Conservation (phyloP, 2,329 filamentous ascomycete species). For the Bipolaris zeicola region DNA sequence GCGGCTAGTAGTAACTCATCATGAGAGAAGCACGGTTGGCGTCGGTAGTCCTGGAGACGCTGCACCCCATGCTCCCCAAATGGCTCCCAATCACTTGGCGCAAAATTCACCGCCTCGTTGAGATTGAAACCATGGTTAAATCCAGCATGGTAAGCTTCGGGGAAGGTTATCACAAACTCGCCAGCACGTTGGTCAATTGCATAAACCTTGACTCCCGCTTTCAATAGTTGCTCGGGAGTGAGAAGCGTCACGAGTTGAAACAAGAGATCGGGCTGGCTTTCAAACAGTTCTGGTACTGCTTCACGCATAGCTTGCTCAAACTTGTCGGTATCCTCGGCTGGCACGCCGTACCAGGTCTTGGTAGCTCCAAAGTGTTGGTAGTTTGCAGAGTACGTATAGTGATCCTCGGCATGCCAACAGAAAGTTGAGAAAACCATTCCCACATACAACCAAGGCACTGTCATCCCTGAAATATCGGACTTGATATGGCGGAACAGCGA, state of each 20-base stretch:
- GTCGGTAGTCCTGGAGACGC: conserved; percentile 81
- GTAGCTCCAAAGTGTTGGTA: conserved; percentile 98
- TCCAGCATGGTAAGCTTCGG: conserved; percentile 94
- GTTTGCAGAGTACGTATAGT: conserved; percentile 96
- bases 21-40: conserved; percentile 96
- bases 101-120: conserved; percentile 98
- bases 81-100: conserved; percentile 92
- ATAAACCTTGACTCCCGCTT: conserved; percentile 90
- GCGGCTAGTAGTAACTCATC: conserved; percentile 94
- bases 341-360: conserved; percentile 99
- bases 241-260: conserved; percentile 97
- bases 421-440: conserved; percentile 99
- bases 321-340: conserved; percentile 88
- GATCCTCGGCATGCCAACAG: conserved; percentile 99
- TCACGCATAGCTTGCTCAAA: conserved; percentile 96
- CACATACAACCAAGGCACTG: conserved; percentile 97
- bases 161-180: conserved; percentile 95
- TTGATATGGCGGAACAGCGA: conserved; percentile 97
- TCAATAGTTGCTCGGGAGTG: conserved; percentile 89
- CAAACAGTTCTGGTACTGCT: conserved; percentile 93
- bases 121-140: conserved; percentile 99
- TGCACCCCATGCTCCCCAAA: conserved; percentile 86
- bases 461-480: conserved; percentile 98
- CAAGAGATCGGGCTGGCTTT: conserved; percentile 92
- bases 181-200: conserved; percentile 95